These are phyloP conservation scores for Phytopythium kandeliae DNA, from an alignment of 352 stramenopile species.

Conservation along the genomic window DNA sequence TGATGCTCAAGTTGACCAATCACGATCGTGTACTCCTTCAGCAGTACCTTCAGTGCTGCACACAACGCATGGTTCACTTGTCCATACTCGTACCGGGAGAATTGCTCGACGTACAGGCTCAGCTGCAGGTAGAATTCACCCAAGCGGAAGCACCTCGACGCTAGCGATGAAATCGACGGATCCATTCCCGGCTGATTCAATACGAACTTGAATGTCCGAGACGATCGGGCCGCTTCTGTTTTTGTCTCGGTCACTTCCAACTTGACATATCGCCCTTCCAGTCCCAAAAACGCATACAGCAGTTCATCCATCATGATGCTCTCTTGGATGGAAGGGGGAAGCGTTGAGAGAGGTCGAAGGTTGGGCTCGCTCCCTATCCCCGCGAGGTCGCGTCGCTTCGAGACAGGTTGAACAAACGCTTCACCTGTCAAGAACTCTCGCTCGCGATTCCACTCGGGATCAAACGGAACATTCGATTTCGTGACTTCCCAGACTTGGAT, in stretches of 20 bases:
- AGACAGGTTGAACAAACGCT: slow-evolving; percentile 44
- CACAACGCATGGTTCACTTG: slow-evolving; percentile 93
- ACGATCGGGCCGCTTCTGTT: slow-evolving; percentile 20
- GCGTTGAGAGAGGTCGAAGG: slow-evolving; percentile 58
- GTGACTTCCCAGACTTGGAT: slow-evolving; percentile 79
- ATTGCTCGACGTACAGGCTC: slow-evolving; percentile 73
- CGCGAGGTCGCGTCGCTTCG: slow-evolving; percentile 36
- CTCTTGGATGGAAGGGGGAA: slow-evolving; percentile 73
- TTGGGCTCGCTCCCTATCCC: slow-evolving; percentile 24
- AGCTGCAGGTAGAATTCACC: slow-evolving; percentile 80
- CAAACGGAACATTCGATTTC: slow-evolving; percentile 83
- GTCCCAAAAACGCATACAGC: slow-evolving; percentile 71
- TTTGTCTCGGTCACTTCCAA: slow-evolving; percentile 44
- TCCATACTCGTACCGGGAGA: slow-evolving; percentile 88
- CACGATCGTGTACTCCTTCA: slow-evolving; percentile 93
- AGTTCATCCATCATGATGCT: slow-evolving; percentile 81
- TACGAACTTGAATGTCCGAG: slow-evolving; percentile 55
- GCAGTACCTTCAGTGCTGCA: slow-evolving; percentile 85
- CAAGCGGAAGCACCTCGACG: slow-evolving; percentile 56
- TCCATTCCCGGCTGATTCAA: slow-evolving; percentile 74
- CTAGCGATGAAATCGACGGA: slow-evolving; percentile 68
- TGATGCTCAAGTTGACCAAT: slow-evolving; percentile 88
- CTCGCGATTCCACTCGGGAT: slow-evolving; percentile 81
- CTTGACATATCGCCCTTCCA: slow-evolving; percentile 83
- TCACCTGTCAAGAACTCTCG: slow-evolving; percentile 76